These are phyloP conservation scores for Senna siamea DNA, from an alignment of 306 rosid species.

Conservation along the genomic window DNA sequence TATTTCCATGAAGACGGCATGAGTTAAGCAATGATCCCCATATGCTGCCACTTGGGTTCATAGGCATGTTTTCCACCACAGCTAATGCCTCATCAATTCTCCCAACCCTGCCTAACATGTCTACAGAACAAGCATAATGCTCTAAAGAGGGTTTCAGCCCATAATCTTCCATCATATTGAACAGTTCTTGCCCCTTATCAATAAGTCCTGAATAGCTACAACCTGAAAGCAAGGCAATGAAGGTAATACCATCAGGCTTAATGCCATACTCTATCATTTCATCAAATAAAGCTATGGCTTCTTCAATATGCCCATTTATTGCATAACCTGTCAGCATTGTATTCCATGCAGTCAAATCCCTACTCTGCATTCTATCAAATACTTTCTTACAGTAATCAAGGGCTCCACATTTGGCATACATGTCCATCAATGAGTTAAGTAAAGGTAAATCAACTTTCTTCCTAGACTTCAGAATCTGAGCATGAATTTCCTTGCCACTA, in stretches of 20 bases:
- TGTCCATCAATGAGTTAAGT: conserved; percentile 59
- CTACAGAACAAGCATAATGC: conserved; percentile 66
- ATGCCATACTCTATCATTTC: conserved; percentile 44
- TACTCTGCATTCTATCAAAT: conserved; percentile 47
- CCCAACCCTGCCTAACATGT: conserved; percentile 58
- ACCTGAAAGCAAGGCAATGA: conserved; percentile 61
- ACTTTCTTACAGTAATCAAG: conserved; percentile 54
- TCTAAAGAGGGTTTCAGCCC: conserved; percentile 48
- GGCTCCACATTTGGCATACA: conserved; percentile 72
- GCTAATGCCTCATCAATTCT: conserved; percentile 48
- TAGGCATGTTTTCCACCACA: conserved; percentile 53
- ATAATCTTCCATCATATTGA: conserved; percentile 49
- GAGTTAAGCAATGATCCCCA: conserved; percentile 69
- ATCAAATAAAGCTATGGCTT: conserved; percentile 50
- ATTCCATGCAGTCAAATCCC: conserved; percentile 68
- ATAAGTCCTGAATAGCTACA: conserved; percentile 61
- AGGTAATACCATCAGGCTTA: conserved; percentile 54
- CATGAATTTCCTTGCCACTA: conserved; percentile 67
- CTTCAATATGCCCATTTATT: conserved; percentile 52
- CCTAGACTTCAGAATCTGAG: conserved; percentile 59
- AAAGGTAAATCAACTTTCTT: conserved; percentile 52
- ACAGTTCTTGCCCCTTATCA: conserved; percentile 48
- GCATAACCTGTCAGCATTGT: conserved; percentile 60
- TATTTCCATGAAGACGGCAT: conserved; percentile 52
- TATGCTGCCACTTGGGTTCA: conserved; percentile 61